Evolutionary conservation across 345 rosid species (phyloP).

Genomic region (Jatropha curcas): DNA sequence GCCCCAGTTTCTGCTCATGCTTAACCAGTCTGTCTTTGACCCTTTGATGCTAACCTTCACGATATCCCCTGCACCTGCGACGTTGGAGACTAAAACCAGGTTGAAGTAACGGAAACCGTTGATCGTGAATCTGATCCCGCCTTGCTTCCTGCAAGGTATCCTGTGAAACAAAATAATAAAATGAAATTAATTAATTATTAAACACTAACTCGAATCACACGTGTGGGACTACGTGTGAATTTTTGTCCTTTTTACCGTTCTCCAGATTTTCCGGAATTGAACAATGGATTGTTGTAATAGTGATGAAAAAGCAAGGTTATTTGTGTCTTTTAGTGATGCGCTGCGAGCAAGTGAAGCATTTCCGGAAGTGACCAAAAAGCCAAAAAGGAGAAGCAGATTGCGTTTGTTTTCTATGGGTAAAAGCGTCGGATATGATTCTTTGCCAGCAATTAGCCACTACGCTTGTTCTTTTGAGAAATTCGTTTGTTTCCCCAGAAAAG

Average conservation of each 20-base stretch:
- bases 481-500: slow-evolving; percentile 24
- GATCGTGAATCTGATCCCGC: slow-evolving; percentile 68
- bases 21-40: slow-evolving; percentile 55
- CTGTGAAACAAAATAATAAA: slow-evolving; percentile 25
- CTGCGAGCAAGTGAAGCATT: not conserved
- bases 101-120: slow-evolving; percentile 76
- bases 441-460: not conserved
- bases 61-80: slow-evolving; percentile 70
- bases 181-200: no score
- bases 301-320: not conserved
- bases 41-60: slow-evolving; percentile 57
- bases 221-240: not conserved
- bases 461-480: not conserved
- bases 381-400: not conserved
- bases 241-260: not conserved
- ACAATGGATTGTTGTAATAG: not conserved
- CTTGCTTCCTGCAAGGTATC: slow-evolving; percentile 56
- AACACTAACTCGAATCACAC: not conserved
- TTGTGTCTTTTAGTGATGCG: not conserved
- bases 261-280: not conserved
- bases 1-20: slow-evolving; percentile 72
- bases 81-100: slow-evolving; percentile 63
- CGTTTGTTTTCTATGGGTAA: not conserved
- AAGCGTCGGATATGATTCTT: not conserved
- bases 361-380: not conserved